Percentiles rank a stretch among this genome's conserved stretches.
Evolutionary conservation across 495 filamentous ascomycete species (phyloP).

Genomic region (Hyaloscypha finlandica): DNA sequence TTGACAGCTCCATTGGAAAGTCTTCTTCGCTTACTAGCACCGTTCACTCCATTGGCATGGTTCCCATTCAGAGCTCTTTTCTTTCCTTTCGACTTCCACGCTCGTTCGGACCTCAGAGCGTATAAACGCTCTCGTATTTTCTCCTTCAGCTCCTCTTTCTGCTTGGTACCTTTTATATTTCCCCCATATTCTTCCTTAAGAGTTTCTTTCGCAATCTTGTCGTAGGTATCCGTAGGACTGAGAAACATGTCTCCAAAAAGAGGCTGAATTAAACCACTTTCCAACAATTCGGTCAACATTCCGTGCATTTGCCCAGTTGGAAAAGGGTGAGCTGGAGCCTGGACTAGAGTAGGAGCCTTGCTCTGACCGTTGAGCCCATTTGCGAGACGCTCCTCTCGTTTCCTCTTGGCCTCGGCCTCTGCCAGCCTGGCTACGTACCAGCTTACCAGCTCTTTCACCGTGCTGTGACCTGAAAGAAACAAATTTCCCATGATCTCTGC

Average conservation of each 20-base stretch:
- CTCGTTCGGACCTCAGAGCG: conserved; percentile 25
- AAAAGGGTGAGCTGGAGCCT: conserved; percentile 35
- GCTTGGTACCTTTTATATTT: conserved; percentile 29
- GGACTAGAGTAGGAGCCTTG: conserved; percentile 35
- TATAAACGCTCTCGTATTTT: conserved; percentile 19
- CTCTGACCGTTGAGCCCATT: conserved; percentile 27
- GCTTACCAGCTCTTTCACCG: conserved; percentile 65
- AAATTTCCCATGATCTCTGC: conserved; percentile 72
- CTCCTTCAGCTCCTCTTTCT: conserved; percentile 29
- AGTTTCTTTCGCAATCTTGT: conserved; percentile 23
- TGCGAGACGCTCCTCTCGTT: background rate
- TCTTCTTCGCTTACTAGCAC: conserved; percentile 47
- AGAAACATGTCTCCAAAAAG: conserved; percentile 26
- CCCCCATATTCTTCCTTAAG: conserved; percentile 21
- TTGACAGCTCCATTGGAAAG: conserved; percentile 42
- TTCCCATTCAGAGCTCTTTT: conserved; percentile 28
- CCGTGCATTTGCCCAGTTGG: conserved; percentile 24
- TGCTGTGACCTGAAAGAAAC: conserved; percentile 74
- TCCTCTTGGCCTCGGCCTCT: background rate
- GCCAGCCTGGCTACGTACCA: conserved; percentile 34
- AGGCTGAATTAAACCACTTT: conserved; percentile 26
- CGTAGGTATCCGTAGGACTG: conserved; percentile 32
- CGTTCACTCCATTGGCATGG: conserved; percentile 25
- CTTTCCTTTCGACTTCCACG: conserved; percentile 24
- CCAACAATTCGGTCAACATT: conserved; percentile 22